Evolutionary conservation across 129 eudicot species (phyloP), one percentile per base, ranked within the genome.

Genomic region (Escallonia rubra): DNA sequence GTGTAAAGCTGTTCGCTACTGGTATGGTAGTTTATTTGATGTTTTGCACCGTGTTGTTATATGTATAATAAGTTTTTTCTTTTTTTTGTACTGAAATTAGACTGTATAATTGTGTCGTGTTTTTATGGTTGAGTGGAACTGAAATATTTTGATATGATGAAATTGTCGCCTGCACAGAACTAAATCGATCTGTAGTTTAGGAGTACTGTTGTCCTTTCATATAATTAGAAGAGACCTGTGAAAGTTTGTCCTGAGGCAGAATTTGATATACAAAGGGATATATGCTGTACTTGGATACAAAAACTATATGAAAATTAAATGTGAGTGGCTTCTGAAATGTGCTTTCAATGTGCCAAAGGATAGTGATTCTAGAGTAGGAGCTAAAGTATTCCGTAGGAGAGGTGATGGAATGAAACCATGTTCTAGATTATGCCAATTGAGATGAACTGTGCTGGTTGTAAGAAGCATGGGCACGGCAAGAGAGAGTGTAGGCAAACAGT

Each of bases 1-100:
- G 81, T 89, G 96, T 63, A 89, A 86, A 79, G 74, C 90, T 40
- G 96, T 85, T 57, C 80, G 83, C 42, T 91, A 91, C 79, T 91
- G 97, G 97, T 91, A 85, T 46, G 88, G 50, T 71, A 4, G n/a
- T 47, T 46, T 13, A 11, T 71, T 38, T 13, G 11, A 7, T 47
- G 6, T 59, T 50, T 3, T 66, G 6, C 13, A 13, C 23, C 63
- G 57, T 54, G 44, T 12, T 64, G 7, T 44, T 47, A 46, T 13
- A 7, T 54, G n/a, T n/a, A 11, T 11, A 11, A 6, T 0, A 50
- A 50, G 12, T 54, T 54, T 3, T 54, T 54, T 12, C 2, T 10
- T 16, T 54, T 11, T 3, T 11, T 54, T 54, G 5, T 12, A 54
- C 4, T 16, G 59, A 54, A 54, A 11, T 54, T 54, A 3, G n/a